phyloP scores from a whole-genome alignment of 2,329 filamentous ascomycete genomes.

The Corinectria fuckeliana region DNA sequence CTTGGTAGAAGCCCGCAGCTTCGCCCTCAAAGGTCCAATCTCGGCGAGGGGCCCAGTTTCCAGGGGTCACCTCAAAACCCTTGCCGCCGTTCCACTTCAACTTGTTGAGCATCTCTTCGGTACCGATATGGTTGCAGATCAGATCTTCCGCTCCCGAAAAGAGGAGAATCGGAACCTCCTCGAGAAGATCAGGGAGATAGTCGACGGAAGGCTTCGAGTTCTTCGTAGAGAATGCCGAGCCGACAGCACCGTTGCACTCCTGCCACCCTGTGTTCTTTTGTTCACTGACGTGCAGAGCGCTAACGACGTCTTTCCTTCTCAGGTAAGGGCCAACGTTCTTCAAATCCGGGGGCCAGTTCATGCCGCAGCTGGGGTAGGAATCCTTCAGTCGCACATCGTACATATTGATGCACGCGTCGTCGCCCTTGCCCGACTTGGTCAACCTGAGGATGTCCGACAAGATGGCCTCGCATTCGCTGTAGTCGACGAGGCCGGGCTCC shows the following conservation, averaged over 20 bases:
- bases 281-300: constrained; percentile 81
- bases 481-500: constrained; percentile 64
- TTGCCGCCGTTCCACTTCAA: constrained; percentile 91
- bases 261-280: constrained; percentile 89
- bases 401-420: constrained; percentile 84
- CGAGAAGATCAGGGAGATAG: constrained; percentile 79
- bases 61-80: constrained; percentile 87
- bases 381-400: constrained; percentile 93
- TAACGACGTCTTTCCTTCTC: constrained; percentile 76
- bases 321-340: constrained; percentile 80
- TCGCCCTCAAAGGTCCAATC: constrained; percentile 95
- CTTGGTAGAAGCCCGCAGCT: constrained; percentile 88
- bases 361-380: constrained; percentile 82
- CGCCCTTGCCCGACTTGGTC: constrained; percentile 62
- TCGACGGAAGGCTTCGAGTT: constrained; percentile 76
- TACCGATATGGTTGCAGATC: constrained; percentile 97
- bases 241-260: constrained; percentile 86
- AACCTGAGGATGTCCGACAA: constrained; percentile 73
- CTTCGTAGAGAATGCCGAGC: constrained; percentile 70
- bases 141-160: constrained; percentile 95
- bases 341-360: constrained; percentile 97
- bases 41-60: constrained; percentile 88
- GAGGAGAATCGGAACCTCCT: constrained; percentile 78
- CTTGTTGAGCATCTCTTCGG: constrained; percentile 87
- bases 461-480: constrained; percentile 75